A percentile compares a stretch with the other conserved stretches of the same genome.
These are phyloP conservation scores for Stipa capillata DNA, from an alignment of 176 grass and related monocot species.

Conservation along the genomic window DNA sequence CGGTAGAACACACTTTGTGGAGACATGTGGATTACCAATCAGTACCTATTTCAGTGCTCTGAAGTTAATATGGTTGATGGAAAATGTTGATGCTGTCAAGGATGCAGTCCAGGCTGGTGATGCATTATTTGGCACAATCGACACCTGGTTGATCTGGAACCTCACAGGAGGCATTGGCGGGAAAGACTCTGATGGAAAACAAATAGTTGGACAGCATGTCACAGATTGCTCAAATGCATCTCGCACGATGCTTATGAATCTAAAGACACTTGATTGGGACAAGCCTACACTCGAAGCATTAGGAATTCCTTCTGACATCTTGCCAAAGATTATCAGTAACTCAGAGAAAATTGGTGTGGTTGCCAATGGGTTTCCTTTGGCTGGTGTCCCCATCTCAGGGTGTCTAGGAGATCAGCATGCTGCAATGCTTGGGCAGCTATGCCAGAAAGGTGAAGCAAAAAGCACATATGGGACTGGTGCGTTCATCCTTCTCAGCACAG, in stretches of 20 bases:
- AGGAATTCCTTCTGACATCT: conserved; percentile 48
- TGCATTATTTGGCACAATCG: conserved; percentile 82
- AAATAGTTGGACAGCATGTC: conserved; percentile 50
- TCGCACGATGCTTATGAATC: conserved; percentile 95
- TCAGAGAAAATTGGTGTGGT: conserved; percentile 66
- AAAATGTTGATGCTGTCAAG: conserved; percentile 78
- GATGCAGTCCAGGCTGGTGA: conserved; percentile 49
- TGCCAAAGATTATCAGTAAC: conserved; percentile 92
- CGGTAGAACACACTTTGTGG: conserved; percentile 73
- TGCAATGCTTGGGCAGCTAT: conserved; percentile 80
- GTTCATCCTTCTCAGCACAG: conserved; percentile 94
- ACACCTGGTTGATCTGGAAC: conserved; percentile 98
- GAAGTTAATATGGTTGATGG: conserved; percentile 79
- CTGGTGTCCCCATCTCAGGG: conserved; percentile 55
- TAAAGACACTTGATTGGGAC: conserved; percentile 81
- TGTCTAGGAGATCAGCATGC: conserved; percentile 92
- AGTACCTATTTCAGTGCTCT: conserved; percentile 97
- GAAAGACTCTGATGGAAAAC: conserved; percentile 23
- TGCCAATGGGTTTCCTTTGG: conserved; percentile 48
- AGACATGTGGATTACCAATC: conserved; percentile 68
- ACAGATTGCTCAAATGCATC: conserved; percentile 92
- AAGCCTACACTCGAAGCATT: conserved; percentile 44
- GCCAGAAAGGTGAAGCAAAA: conserved; percentile 84
- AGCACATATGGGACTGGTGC: conserved; percentile 94
- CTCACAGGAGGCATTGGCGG: conserved; percentile 54